phyloP scores from a whole-genome alignment of 805 yeast genomes.

The Metschnikowia amazonensis region DNA sequence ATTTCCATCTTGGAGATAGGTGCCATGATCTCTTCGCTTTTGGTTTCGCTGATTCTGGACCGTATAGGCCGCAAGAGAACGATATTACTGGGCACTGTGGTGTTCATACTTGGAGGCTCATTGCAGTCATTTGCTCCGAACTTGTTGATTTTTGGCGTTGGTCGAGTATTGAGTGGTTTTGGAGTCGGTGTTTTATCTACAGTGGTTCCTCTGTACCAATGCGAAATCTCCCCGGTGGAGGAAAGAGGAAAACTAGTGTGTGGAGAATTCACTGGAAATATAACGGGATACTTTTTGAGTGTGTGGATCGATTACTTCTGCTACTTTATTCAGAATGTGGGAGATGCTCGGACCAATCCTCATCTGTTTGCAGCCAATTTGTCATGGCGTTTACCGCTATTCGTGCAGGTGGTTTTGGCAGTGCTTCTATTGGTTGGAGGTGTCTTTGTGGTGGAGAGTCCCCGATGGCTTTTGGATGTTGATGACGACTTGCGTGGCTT shows the following conservation, averaged over 20 bases:
- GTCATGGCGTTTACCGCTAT: slow-evolving; percentile 78
- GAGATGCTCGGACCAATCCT: slow-evolving; percentile 36
- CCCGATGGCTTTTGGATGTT: slow-evolving; percentile 83
- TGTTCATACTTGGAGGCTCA: slow-evolving; percentile 18
- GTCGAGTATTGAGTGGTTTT: slow-evolving; percentile 76
- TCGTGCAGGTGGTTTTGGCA: slow-evolving; percentile 75
- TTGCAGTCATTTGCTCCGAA: slow-evolving; percentile 40
- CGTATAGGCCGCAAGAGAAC: slow-evolving; percentile 19
- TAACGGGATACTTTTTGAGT: slow-evolving; percentile 73
- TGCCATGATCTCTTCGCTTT: slow-evolving; percentile 20
- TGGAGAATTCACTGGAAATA: slow-evolving; percentile 84
- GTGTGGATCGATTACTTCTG: slow-evolving; percentile 86
- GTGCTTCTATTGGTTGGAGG: slow-evolving; percentile 66
- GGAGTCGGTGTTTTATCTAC: slow-evolving; percentile 84
- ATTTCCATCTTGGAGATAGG: slow-evolving; percentile 21
- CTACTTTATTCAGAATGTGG: slow-evolving; percentile 55
- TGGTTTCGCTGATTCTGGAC: slow-evolving; percentile 18
- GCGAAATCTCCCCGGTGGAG: slow-evolving; percentile 84
- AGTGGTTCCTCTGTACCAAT: slow-evolving; percentile 82
- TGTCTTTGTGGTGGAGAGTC: slow-evolving; percentile 77
- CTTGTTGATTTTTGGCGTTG: slow-evolving; percentile 58
- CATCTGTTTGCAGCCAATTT: slow-evolving; percentile 35
- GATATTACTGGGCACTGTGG: slow-evolving; percentile 17
- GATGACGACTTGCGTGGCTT: slow-evolving; percentile 63
- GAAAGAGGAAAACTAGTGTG: slow-evolving; percentile 83